Evolutionary conservation across 108 stramenopile genomes (phyloP).

Genomic region (Nitzschia sp.): DNA sequence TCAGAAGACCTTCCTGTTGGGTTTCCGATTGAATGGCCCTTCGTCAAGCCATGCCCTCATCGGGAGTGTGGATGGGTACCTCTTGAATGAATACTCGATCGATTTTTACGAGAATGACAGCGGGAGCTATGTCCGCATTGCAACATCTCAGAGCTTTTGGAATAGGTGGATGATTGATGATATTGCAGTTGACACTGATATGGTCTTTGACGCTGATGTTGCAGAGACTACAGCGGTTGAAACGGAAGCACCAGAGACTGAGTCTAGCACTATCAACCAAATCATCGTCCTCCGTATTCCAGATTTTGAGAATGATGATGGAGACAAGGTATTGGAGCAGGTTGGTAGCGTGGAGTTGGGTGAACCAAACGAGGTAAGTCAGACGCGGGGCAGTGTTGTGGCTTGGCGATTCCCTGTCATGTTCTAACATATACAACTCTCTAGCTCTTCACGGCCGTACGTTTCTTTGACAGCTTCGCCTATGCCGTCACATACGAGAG

Average conservation of each 20-base stretch:
- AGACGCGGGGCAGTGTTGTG: not conserved
- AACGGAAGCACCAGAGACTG: not conserved
- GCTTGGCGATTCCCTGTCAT: not conserved
- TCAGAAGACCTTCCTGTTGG: conserved; percentile 37
- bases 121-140: conserved; percentile 43
- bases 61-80: conserved; percentile 44
- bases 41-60: conserved; percentile 30
- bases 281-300: conserved; percentile 32
- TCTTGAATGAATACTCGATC: conserved; percentile 47
- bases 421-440: not conserved
- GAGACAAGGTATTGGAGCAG: conserved; percentile 13
- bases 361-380: conserved; percentile 37
- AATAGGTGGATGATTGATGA: not conserved
- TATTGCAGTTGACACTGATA: not conserved
- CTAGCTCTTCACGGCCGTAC: conserved; percentile 42
- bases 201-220: not conserved
- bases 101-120: conserved; percentile 28
- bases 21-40: conserved; percentile 37
- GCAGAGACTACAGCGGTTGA: not conserved
- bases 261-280: conserved; percentile 31
- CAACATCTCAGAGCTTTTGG: conserved; percentile 38
- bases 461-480: conserved; percentile 48
- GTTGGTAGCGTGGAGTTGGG: conserved; percentile 36
- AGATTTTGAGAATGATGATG: not conserved
- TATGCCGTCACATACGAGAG: conserved; percentile 59